Conservation (phyloP, 257 asterid species). For the Sherardia arvensis region DNA sequence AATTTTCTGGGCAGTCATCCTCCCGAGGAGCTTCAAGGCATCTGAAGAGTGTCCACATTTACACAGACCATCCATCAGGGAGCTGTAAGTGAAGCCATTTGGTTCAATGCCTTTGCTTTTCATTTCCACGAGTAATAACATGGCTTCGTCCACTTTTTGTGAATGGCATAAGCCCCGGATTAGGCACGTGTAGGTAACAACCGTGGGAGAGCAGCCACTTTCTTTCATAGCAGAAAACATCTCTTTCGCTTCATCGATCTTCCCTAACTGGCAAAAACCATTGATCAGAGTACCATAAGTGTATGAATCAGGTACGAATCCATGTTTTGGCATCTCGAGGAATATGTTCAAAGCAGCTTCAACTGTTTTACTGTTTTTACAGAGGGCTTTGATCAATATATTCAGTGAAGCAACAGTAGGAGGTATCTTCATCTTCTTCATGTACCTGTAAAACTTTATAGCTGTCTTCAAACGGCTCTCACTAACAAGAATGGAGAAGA, state of each 20-base stretch:
- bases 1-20: slow-evolving; percentile 38
- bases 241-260: slow-evolving; percentile 68
- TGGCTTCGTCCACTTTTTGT: slow-evolving; percentile 53
- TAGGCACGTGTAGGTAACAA: slow-evolving; percentile 56
- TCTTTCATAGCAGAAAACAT: slow-evolving; percentile 68
- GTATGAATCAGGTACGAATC: slow-evolving; percentile 68
- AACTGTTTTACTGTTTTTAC: slow-evolving; percentile 59
- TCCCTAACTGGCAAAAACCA: slow-evolving; percentile 68
- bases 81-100: slow-evolving; percentile 75
- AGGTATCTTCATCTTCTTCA: slow-evolving; percentile 65
- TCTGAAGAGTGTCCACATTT: slow-evolving; percentile 64
- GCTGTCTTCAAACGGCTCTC: slow-evolving; percentile 82
- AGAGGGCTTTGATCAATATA: slow-evolving; percentile 72
- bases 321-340: slow-evolving; percentile 71
- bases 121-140: slow-evolving; percentile 64
- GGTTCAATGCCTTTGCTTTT: slow-evolving; percentile 63
- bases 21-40: slow-evolving; percentile 56
- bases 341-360: slow-evolving; percentile 66
- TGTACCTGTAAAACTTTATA: slow-evolving; percentile 57
- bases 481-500: slow-evolving; percentile 62
- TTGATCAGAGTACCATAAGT: slow-evolving; percentile 81
- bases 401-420: slow-evolving; percentile 58
- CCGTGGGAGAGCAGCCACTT: slow-evolving; percentile 65
- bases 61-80: slow-evolving; percentile 85
- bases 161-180: slow-evolving; percentile 64